Evolutionary conservation across 1,139 yeast species (phyloP), one percentile per base, ranked within the genome.

Genomic region (Blastobotrys persicus): DNA sequence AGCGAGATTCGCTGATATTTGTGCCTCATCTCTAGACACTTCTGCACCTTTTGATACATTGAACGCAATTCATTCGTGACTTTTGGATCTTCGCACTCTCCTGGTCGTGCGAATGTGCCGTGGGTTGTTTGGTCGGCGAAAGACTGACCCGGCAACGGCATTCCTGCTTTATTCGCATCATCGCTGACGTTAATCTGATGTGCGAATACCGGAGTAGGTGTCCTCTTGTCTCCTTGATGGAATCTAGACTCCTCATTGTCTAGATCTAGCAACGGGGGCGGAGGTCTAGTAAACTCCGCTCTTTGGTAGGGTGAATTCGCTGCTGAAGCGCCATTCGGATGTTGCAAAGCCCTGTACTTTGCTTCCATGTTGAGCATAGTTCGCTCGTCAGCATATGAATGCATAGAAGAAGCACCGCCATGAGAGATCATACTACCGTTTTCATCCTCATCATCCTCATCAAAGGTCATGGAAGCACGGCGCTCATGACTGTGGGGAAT

Each of bases 11-110:
- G 63, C 68, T 87, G 85, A 64, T 91, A 94, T 65, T 83, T 85
- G 59, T 80, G 83, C 64, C 99, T 81, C 52, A 87, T 65, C 17
- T 79, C 83, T 54, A 92, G 76, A 63, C 97, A 87, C 35, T 75
- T 72, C 54, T 81, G 79, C 31, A 94, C 87, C 54, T 85, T 81
- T 23, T 76, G 66, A 65, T 85, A 92, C 60, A 92, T 77, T 43
- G 78, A 80, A 49, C 83, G 74, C 54, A 94, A 71, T 55, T 86
- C 95, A 49, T 78, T 76, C 11, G 87, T 79, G 55, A 83, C 76
- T 19, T 80, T 83, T 46, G 83, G 85, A 56, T 78, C 79, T 45
- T 84, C 92, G 31, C 58, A 56, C 6, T 54, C 56, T 6, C 59
- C 61, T 12, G 56, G 51, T 17, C 58, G 53, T 35, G 55, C 42